phyloP scores from a whole-genome alignment of 106 monocot species.

The Apostasia ramifera region DNA sequence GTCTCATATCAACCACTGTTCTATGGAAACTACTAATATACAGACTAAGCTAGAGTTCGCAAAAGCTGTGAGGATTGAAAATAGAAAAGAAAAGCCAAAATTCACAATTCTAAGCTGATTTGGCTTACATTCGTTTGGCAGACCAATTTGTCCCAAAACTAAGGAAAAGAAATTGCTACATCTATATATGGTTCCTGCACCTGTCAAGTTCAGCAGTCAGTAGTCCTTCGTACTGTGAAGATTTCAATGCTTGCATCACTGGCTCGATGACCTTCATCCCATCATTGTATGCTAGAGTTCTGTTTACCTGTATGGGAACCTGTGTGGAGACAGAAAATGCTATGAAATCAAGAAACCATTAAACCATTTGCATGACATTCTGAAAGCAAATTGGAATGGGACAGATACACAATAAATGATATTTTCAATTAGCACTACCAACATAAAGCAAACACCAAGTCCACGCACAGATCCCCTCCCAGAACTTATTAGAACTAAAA shows the following conservation, averaged over 20 bases:
- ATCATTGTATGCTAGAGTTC: slow-evolving; percentile 56
- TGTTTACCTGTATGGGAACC: slow-evolving; percentile 87
- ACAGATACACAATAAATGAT: background rate
- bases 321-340: slow-evolving; percentile 6
- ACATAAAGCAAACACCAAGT: background rate
- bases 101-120: too few species aligned
- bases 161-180: background rate
- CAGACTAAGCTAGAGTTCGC: too few species aligned
- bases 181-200: slow-evolving; percentile 15
- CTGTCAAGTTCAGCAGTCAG: slow-evolving; percentile 49
- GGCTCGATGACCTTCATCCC: slow-evolving; percentile 74
- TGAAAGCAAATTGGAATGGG: background rate
- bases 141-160: too few species aligned
- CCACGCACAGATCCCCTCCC: too few species aligned
- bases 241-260: slow-evolving; percentile 12
- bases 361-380: background rate
- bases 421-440: background rate
- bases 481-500: too few species aligned
- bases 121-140: too few species aligned
- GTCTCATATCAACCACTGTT: too few species aligned
- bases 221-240: slow-evolving; percentile 28
- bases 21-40: too few species aligned
- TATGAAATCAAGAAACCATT: background rate
- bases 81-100: too few species aligned
- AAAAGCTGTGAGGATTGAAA: too few species aligned